Evolutionary conservation across 2,329 filamentous ascomycete species (phyloP), one percentile per base, ranked within the genome.

Genomic region (Lachnellula suecica): DNA sequence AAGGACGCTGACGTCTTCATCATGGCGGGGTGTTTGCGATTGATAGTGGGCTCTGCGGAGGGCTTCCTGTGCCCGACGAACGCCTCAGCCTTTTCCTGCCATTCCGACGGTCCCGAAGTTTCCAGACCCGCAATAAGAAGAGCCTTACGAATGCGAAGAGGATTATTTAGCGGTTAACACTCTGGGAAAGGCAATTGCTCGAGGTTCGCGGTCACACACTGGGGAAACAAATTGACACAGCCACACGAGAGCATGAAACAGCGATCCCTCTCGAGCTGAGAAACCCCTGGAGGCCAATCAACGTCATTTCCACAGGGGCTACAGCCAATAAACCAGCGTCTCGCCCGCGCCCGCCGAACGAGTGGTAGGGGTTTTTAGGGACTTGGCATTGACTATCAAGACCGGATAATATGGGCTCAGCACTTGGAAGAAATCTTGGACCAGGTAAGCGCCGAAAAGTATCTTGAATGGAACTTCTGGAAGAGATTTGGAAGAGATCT

Each of bases 181-280:
- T 13, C 13, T 31, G 27, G 8, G 13, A 7, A 13, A 31, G 7
- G 27, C 7, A 31, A 31, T 8, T 31, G 27, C 27, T 31, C 13
- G 27, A 31, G 27, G 27, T 31, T 31, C 27, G 27, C 13, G 7
- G 27, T 31, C 27, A 13, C 13, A 31, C 13, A 7, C 35, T 38
- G 13, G 37, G 20, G 37, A 22, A 10, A 40, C 7, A 22, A 40
- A 19, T 22, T 10, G 19, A 17, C 47, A 34, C 38, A 41, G 47
- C 47, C 47, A 49, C 47, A 31, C 29, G 8, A 29, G n/a, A 31
- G 23, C 8, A 45, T 19, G 17, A 29, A 29, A 48, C 35, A 5
- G 35, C 37, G 22, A 43, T 40, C 47, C 47, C 47, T 49, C 27
- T 34, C 20, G 20, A 42, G 48, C 42, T 45, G 48, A 51, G 46